phyloP scores from a whole-genome alignment of 345 rosid genomes.

The Citrus glauca region DNA sequence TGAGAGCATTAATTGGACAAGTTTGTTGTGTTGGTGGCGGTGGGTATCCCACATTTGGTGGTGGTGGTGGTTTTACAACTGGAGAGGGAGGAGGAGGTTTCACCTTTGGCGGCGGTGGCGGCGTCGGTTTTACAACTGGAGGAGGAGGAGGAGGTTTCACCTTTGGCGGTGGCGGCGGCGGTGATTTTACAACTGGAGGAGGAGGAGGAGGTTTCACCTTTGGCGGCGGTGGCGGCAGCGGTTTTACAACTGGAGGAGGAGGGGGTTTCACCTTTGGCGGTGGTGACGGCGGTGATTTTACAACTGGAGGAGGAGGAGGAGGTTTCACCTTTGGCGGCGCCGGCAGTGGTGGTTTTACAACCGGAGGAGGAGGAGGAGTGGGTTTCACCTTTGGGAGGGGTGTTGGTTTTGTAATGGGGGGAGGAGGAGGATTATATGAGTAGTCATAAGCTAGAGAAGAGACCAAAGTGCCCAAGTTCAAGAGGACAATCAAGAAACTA shows the following conservation, averaged over 20 bases:
- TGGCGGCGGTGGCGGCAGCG: slow-evolving; percentile 5
- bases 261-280: slow-evolving; percentile 9
- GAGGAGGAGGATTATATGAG: slow-evolving; percentile 22
- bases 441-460: slow-evolving; percentile 35
- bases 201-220: background rate
- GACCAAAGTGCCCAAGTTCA: slow-evolving; percentile 25
- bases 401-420: background rate
- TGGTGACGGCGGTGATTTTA: background rate
- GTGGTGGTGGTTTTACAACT: background rate
- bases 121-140: background rate
- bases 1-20: no score
- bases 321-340: no score
- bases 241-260: background rate
- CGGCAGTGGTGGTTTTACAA: no score
- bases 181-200: background rate
- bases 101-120: slow-evolving; percentile 13
- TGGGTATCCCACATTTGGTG: background rate
- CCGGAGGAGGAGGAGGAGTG: background rate
- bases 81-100: background rate
- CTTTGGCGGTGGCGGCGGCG: slow-evolving; percentile 6
- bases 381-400: slow-evolving; percentile 6
- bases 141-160: background rate
- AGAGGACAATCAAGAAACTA: slow-evolving; percentile 15
- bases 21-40: slow-evolving; percentile 36
- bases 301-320: background rate